Evolutionary conservation across 2,329 filamentous ascomycete genomes (phyloP).

Genomic region (Colletotrichum chlorophyti): DNA sequence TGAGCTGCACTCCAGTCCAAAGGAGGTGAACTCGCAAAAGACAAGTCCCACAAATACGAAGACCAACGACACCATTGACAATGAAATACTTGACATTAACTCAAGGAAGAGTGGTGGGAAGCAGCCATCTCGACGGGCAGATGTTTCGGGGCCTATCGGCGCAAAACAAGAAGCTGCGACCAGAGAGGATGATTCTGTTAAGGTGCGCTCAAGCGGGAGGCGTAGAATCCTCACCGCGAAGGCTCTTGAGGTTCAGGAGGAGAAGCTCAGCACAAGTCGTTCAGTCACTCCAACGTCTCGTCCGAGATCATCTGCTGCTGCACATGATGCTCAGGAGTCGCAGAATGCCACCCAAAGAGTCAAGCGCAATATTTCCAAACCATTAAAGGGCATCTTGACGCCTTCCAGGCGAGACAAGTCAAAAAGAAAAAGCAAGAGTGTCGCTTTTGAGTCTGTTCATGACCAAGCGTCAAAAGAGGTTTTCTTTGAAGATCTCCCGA

Average conservation of each 20-base stretch:
- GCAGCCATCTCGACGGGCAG: neutral
- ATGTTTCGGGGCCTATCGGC: no score
- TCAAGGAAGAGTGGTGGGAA: neutral
- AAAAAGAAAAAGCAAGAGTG: constrained; percentile 56
- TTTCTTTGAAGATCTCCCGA: constrained; percentile 59
- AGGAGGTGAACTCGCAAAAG: constrained; percentile 15
- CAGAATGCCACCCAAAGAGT: neutral
- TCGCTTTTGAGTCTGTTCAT: constrained; percentile 54
- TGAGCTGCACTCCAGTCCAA: constrained; percentile 18
- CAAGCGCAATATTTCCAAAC: constrained; percentile 7
- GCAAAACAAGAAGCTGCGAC: neutral
- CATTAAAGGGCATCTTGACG: constrained; percentile 63
- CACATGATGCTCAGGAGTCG: constrained; percentile 28
- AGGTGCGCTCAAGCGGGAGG: constrained; percentile 23
- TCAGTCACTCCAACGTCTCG: constrained; percentile 8
- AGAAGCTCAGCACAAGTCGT: constrained; percentile 13
- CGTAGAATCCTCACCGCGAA: constrained; percentile 25
- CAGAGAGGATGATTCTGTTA: constrained; percentile 17
- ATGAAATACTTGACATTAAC: neutral
- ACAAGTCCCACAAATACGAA: constrained; percentile 29
- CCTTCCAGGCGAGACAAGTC: constrained; percentile 52
- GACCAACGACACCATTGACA: neutral
- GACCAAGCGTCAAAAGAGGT: constrained; percentile 45
- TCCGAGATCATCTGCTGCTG: neutral
- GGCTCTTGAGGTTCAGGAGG: constrained; percentile 18